phyloP scores from a whole-genome alignment of 176 grass and related monocot genomes.

The Ananas comosus region DNA sequence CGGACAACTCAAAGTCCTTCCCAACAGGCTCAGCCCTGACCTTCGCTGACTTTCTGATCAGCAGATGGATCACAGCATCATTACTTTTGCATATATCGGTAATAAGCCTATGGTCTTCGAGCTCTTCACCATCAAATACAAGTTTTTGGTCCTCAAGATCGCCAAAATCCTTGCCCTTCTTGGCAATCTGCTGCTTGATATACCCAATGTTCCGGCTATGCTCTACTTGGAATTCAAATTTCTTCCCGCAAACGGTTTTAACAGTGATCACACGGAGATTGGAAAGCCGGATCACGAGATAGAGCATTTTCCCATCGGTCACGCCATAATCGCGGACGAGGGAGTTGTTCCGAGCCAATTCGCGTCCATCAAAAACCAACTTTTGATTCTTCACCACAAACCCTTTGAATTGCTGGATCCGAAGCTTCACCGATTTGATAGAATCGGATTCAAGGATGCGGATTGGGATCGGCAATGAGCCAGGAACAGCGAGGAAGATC shows the following conservation, averaged over 20 bases:
- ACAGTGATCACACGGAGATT: conserved; percentile 57
- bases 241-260: conserved; percentile 41
- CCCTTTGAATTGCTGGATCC: conserved; percentile 59
- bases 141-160: conserved; percentile 41
- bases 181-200: conserved; percentile 49
- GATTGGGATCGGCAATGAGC: conserved; percentile 43
- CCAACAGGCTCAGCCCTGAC: conserved; percentile 30
- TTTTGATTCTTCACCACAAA: conserved; percentile 61
- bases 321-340: conserved; percentile 55
- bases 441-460: conserved; percentile 53
- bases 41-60: conserved; percentile 52
- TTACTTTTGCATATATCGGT: conserved; percentile 56
- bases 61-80: conserved; percentile 58
- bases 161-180: conserved; percentile 29
- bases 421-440: conserved; percentile 68
- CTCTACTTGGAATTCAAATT: conserved; percentile 53
- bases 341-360: conserved; percentile 46
- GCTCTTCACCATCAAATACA: conserved; percentile 47
- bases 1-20: conserved; percentile 40
- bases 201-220: conserved; percentile 37
- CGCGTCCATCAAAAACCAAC: conserved; percentile 58
- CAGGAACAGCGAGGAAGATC: conserved; percentile 53
- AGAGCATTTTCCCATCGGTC: conserved; percentile 50
- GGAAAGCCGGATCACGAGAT: conserved; percentile 50
- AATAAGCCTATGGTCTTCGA: conserved; percentile 57